Conservation (phyloP, 768 basidiomycete genomes). For the Mycena vitilis region DNA sequence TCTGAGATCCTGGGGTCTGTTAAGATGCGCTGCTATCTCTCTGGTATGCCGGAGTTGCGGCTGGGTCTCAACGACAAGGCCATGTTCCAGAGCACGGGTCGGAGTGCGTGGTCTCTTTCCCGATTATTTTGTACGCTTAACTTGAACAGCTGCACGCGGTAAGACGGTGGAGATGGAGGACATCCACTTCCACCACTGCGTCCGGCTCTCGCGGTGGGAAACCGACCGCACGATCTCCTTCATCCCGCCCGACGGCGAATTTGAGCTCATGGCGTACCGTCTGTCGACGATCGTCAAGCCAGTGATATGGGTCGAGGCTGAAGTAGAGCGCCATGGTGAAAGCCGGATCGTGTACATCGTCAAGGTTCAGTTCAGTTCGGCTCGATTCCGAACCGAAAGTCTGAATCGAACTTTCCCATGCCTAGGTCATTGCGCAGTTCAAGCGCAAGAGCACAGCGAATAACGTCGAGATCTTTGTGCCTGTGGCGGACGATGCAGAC, state of each 20-base stretch:
- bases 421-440: constrained; percentile 87
- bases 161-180: constrained; percentile 99
- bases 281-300: constrained; percentile 96
- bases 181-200: constrained; percentile 99
- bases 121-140: background rate
- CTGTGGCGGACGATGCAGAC: constrained; percentile 98
- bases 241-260: constrained; percentile 98
- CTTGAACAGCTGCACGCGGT: constrained; percentile 78
- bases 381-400: too few species aligned
- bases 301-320: constrained; percentile 96
- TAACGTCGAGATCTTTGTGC: constrained; percentile 98
- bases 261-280: constrained; percentile 97
- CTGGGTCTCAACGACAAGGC: constrained; percentile 98
- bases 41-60: constrained; percentile 97
- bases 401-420: too few species aligned
- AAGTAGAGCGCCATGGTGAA: constrained; percentile 94
- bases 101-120: constrained; percentile 65
- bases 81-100: constrained; percentile 97
- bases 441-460: constrained; percentile 96
- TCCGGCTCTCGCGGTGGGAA: constrained; percentile 95
- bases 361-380: constrained; percentile 52
- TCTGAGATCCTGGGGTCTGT: constrained; percentile 96
- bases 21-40: constrained; percentile 99
- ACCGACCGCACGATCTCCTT: constrained; percentile 99
- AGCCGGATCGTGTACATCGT: constrained; percentile 95